Base-by-base conservation (phyloP, 108 stramenopile genomes). In the Cyclotella kingstonii region DNA sequence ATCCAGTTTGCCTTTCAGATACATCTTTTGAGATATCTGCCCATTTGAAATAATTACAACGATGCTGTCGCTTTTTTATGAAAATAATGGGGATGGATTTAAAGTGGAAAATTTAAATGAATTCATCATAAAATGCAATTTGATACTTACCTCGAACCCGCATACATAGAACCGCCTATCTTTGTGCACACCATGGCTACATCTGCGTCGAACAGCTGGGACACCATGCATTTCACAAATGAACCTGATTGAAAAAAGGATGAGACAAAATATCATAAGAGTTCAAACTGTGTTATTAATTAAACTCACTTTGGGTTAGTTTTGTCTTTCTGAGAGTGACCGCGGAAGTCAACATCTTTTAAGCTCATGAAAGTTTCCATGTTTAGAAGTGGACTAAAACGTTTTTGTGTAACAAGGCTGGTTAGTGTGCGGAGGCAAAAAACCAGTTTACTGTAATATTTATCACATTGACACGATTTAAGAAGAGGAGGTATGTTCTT, bases 151-250 rank as follows among this genome's bases (percentile, higher is more conserved):
- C 9, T 38, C 7, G 7, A 11, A 38, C 7, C 36, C n/a, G 17
- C 19, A 5, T 18, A 14, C 91, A 63, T 93, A 90, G 58, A 93
- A 93, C 30, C 87, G 63, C 21, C 84, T 69, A 50, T 87, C 81
- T 38, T 85, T 88, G 69, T 87, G 75, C 38, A 61, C 78, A 2
- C 90, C 90, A 46, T 71, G 66, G 14, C 73, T 70, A 46, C 79
- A 84, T 33, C 86, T 70, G 27, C 90, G 48, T 30, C 90, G 45
- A 4, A 88, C 90, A 41, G 90, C 90, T 31, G 86, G 85, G 46
- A 90, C 76, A 23, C 79, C 66, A 57, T 88, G 86, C 7, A 57
- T 60, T 23, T 84, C 69, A 50, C 90, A 91, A 35, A 84, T 49
- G 54, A 83, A 82, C 8, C 84, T 68, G 8, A 22, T 49, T 19